Conservation (phyloP, 2,329 filamentous ascomycete genomes). For the Fusarium domesticum region DNA sequence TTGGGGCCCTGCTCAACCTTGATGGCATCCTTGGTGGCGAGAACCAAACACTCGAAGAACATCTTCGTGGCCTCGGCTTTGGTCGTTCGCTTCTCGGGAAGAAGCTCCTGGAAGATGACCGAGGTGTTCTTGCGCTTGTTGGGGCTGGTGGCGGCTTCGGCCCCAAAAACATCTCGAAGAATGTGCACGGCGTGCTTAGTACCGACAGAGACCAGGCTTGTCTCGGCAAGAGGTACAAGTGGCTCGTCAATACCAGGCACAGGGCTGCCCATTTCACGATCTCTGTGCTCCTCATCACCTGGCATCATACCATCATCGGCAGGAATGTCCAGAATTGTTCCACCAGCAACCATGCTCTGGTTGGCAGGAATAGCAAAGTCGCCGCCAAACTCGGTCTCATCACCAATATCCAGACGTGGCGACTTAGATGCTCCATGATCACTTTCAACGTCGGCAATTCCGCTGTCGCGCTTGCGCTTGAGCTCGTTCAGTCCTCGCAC, state of each 20-base stretch:
- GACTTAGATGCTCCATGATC: slow-evolving; percentile 64
- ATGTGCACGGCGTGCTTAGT: slow-evolving; percentile 96
- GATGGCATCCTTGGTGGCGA: slow-evolving; percentile 96
- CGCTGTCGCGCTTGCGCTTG: slow-evolving; percentile 92
- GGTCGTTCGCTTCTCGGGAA: slow-evolving; percentile 76
- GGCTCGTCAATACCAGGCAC: slow-evolving; percentile 71
- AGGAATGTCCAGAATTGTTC: slow-evolving; percentile 63
- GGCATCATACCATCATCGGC: slow-evolving; percentile 52
- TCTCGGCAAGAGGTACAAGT: slow-evolving; percentile 76
- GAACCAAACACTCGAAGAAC: slow-evolving; percentile 96
- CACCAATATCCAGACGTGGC: slow-evolving; percentile 65
- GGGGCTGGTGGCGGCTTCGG: slow-evolving; percentile 64
- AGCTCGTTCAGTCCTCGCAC: slow-evolving; percentile 73
- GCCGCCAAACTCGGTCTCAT: slow-evolving; percentile 56
- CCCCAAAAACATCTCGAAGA: slow-evolving; percentile 81
- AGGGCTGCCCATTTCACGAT: slow-evolving; percentile 43
- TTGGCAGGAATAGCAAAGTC: slow-evolving; percentile 52
- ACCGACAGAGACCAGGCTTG: slow-evolving; percentile 80
- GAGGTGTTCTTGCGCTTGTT: slow-evolving; percentile 71
- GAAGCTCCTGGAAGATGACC: slow-evolving; percentile 86
- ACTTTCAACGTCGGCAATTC: slow-evolving; percentile 73
- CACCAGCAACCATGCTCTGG: slow-evolving; percentile 54
- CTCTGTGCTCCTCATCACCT: slow-evolving; percentile 46
- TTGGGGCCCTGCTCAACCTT: slow-evolving; percentile 84
- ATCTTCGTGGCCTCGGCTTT: slow-evolving; percentile 96